A percentile compares a stretch with the other conserved stretches of the same genome.
Conservation (phyloP, 441 rosid genomes). For the Corymbia citriodora region DNA sequence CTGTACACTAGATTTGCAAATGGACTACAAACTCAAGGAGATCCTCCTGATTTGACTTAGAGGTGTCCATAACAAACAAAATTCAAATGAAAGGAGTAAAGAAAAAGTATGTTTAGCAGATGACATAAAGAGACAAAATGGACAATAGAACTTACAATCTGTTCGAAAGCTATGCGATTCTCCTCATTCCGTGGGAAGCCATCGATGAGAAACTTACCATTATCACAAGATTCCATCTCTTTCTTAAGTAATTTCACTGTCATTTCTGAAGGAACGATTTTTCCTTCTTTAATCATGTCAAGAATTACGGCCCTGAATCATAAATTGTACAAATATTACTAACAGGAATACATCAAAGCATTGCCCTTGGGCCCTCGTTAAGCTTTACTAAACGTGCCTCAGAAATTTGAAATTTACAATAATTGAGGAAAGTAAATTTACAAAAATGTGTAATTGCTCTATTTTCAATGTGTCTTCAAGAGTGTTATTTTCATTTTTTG, state of each 20-base stretch:
- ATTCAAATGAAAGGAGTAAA: background rate
- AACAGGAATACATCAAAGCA: background rate
- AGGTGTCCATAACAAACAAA: background rate
- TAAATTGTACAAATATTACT: background rate
- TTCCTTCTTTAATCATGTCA: constrained; percentile 60
- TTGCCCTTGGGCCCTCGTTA: background rate
- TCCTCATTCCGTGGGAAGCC: constrained; percentile 77
- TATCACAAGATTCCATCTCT: constrained; percentile 51
- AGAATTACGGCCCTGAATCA: constrained; percentile 56
- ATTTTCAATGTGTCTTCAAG: background rate
- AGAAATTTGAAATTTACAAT: background rate
- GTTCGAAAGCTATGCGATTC: constrained; percentile 64
- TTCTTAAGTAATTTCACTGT: constrained; percentile 52
- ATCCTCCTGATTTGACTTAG: background rate
- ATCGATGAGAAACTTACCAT: constrained; percentile 63
- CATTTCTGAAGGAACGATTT: constrained; percentile 71
- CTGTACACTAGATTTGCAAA: background rate
- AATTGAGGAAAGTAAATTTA: background rate
- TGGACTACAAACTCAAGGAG: background rate
- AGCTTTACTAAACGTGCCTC: background rate
- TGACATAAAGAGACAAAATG: background rate
- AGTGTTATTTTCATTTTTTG: background rate
- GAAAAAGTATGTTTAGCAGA: background rate
- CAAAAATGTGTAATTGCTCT: background rate
- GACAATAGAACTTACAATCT: constrained; percentile 37